Evolutionary conservation across 805 yeast species (phyloP), one percentile per base, ranked within the genome.

Genomic region (Ogataea pilisensis): DNA sequence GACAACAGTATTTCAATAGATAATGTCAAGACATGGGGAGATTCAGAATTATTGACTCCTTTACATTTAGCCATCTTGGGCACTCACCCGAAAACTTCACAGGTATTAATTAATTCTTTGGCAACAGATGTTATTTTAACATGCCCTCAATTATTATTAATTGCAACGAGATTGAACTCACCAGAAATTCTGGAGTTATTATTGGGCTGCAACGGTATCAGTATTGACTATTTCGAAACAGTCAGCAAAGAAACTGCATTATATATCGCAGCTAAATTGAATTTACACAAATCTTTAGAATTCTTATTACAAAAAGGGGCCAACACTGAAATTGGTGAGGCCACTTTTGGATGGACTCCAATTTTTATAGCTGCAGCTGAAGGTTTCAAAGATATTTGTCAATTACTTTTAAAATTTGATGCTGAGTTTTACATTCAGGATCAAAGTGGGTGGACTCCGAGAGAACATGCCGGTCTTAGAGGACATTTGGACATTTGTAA

Each of bases 381-480:
- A 55, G 97, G 97, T 1, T 76, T 65, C 40, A 55, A 54, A 30
- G 75, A 74, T 2, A 70, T 86, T 31, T 86, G 80, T 5, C 60
- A 73, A 32, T 45, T 75, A 8, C 68, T 91, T 46, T 60, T 82
- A 22, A 63, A 65, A 0, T 55, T 70, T 32, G 79, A 78, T 17
- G 84, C 88, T 5, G 65, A 69, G 7, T 75, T 66, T 43, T 73
- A 75, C 33, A 63, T 69, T 21, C 70, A 75, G 14, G 98, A 91
- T 64, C 82, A 78, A 34, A 82, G 93, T 38, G 97, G 97, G 0
- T 91, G 98, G 98, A 78, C 88, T 16, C 96, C 98, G n/a, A 80
- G 88, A 80, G 98, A 91, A 55, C 98, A 91, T 61, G 96, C 97
- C 0, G 82, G 87, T 36, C 68, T 91, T 34, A 73, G 97, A 52